Evolutionary conservation across 441 rosid genomes (phyloP).

Genomic region (Melastoma candidum): DNA sequence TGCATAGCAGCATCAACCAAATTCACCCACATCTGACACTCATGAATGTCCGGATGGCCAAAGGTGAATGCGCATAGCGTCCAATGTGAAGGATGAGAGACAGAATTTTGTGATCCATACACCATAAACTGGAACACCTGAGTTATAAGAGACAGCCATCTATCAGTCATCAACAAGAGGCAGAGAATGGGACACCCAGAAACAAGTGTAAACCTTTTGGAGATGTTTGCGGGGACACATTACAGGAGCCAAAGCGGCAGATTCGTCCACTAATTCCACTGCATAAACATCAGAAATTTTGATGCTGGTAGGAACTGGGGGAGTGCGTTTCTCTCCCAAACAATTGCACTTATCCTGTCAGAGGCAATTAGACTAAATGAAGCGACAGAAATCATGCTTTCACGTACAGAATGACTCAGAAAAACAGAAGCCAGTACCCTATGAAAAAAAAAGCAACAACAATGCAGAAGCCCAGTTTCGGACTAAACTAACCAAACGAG

Average conservation of each 20-base stretch:
- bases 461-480: no score
- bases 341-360: conserved; percentile 45
- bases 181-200: conserved; percentile 1
- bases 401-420: no score
- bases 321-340: conserved; percentile 35
- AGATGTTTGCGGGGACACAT: conserved; percentile 27
- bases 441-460: no score
- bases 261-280: conserved; percentile 40
- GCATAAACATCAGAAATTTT: conserved; percentile 58
- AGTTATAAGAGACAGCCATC: conserved; percentile 11
- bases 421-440: no score
- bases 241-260: conserved; percentile 23
- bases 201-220: conserved; percentile 37
- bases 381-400: background rate
- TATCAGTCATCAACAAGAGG: conserved; percentile 2
- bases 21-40: conserved; percentile 65
- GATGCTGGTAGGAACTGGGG: conserved; percentile 27
- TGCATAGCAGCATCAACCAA: conserved; percentile 37
- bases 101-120: conserved; percentile 45
- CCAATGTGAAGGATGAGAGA: conserved; percentile 60
- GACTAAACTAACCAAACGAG: no score
- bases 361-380: background rate
- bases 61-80: conserved; percentile 36
- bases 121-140: conserved; percentile 64
- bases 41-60: conserved; percentile 55